Evolutionary conservation across 495 filamentous ascomycete species (phyloP).

Genomic region (Friedmanniomyces simplex): DNA sequence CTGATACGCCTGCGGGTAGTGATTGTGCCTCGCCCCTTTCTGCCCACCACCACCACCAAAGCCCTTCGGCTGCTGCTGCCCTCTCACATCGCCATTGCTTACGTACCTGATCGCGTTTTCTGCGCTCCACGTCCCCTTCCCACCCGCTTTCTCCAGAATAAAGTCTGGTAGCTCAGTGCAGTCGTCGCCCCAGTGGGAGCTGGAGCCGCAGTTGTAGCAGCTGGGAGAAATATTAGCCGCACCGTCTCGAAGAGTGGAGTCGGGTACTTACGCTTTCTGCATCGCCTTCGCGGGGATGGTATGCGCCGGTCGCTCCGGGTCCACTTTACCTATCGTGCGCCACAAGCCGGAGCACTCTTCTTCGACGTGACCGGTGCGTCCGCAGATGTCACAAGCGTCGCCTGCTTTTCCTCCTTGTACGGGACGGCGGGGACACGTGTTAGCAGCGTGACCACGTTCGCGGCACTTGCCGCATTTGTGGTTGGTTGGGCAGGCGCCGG

Average conservation of each 20-base stretch:
- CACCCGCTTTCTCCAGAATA: neutral
- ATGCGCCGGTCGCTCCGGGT: neutral
- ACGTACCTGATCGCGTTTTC: constrained; percentile 1
- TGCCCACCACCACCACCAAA: too few species aligned
- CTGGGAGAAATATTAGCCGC: neutral
- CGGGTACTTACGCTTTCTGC: neutral
- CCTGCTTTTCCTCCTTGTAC: neutral
- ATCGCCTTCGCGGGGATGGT: neutral
- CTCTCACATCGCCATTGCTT: neutral
- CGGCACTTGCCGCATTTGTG: constrained; percentile 13
- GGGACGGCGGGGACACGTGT: neutral
- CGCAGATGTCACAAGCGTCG: constrained; percentile 7
- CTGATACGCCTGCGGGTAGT: neutral
- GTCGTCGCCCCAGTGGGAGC: constrained; percentile 13
- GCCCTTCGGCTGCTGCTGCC: neutral
- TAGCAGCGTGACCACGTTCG: neutral
- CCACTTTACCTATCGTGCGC: neutral
- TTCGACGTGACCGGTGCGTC: constrained; percentile 5
- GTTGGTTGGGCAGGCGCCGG: constrained; percentile 4
- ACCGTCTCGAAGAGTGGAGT: too few species aligned
- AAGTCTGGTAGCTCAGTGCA: neutral
- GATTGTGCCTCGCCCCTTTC: neutral
- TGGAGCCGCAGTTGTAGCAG: constrained; percentile 18
- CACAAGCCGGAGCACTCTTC: constrained; percentile 15
- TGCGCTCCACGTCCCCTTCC: neutral